Evolutionary conservation across 768 basidiomycete species (phyloP), one percentile per base, ranked within the genome.

Genomic region (Rhodosporidiobolus sp.): DNA sequence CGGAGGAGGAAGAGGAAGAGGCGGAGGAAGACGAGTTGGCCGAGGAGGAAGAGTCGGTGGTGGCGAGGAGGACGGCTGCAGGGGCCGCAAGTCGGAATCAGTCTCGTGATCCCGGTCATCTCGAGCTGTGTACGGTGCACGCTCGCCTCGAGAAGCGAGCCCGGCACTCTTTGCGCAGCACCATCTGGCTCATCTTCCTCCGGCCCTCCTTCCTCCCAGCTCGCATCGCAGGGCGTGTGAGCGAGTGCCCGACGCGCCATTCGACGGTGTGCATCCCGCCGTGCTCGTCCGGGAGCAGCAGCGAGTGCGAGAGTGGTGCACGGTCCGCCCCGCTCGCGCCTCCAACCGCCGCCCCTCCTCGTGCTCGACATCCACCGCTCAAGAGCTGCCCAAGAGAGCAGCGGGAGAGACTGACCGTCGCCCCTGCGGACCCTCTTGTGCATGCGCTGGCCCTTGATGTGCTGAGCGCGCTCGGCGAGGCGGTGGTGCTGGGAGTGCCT

Each of bases 381-480:
- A 17, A 14, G 38, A 43, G 38, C 14, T 14, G 38, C 45, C 65
- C 48, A 59, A 49, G 32, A 45, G 3, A 2, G 49, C 49, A 12
- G 65, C 49, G 68, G 4, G 49, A 20, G 45, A 24, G 38, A 35
- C 55, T 19, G 49, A 57, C 61, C 38, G 50, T 58, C 63, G 28
- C 54, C 38, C 53, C 65, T 46, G 34, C 65, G 58, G 56, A 65
- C 64, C 45, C 49, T 59, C 20, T 60, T 45, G 30, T 35, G 28
- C 58, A 63, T 60, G 12, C 58, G 48, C 45, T 60, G 48, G 12
- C 35, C 48, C 61, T 57, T 24, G 30, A 50, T 54, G n/a, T 34
- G 56, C 38, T 43, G 38, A 14, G 7, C 8, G 38, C 14, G 38
- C 38, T 43, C 38, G 38, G 8, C 38, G 38, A 43, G 38, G 38